A percentile compares a stretch with the other conserved stretches of the same genome.
Evolutionary conservation across 23 red algal genomes (phyloP).

Genomic region (Gracilaria caudata): DNA sequence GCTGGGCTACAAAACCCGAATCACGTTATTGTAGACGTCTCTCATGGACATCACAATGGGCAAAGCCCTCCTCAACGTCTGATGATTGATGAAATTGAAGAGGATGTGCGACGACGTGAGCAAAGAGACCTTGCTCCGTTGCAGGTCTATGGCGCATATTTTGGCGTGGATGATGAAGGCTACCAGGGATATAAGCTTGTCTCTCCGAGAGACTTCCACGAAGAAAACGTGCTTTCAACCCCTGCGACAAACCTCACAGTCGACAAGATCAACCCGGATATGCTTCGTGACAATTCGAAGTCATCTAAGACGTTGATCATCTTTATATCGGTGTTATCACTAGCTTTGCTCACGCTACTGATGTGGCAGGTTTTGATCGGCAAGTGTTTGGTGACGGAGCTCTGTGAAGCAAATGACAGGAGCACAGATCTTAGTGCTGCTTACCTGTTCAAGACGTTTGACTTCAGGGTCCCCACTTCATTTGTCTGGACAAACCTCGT

Average conservation of each 20-base stretch:
- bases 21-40: too few species aligned
- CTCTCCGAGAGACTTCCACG: not conserved
- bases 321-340: not conserved
- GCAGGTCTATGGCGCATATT: not conserved
- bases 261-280: not conserved
- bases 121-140: not conserved
- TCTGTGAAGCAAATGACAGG: slow-evolving; percentile 64
- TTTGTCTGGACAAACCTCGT: slow-evolving; percentile 55
- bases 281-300: slow-evolving; percentile 1
- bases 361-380: slow-evolving; percentile 67
- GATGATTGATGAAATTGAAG: too few species aligned
- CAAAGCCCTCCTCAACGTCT: too few species aligned
- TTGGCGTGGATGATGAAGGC: not conserved
- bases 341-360: not conserved
- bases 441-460: slow-evolving; percentile 68
- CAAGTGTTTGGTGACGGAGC: slow-evolving; percentile 31
- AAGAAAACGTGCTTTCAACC: not conserved
- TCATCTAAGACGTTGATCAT: slow-evolving; percentile 3
- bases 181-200: not conserved
- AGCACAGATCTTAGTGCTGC: slow-evolving; percentile 31
- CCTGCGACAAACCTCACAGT: not conserved
- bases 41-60: too few species aligned
- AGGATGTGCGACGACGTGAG: too few species aligned
- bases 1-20: too few species aligned
- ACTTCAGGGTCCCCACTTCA: slow-evolving; percentile 58